phyloP scores from a whole-genome alignment of 805 yeast genomes.

The Wickerhamiella australiensis region DNA sequence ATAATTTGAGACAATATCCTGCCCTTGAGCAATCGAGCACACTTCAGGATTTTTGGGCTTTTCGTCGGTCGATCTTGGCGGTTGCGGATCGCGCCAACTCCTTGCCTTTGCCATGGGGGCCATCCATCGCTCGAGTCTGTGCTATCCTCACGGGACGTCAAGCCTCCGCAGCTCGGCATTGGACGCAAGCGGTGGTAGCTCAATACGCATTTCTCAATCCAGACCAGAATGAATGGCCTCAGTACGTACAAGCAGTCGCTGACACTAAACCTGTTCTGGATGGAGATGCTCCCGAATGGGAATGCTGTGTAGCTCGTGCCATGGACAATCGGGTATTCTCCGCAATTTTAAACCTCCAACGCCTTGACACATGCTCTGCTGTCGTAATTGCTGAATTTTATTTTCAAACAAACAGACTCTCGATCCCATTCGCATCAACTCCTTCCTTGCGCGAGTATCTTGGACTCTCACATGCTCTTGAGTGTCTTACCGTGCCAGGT shows the following conservation, averaged over 20 bases:
- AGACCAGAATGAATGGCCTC: constrained; percentile 11
- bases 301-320: constrained; percentile 17
- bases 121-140: constrained; percentile 7
- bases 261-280: constrained; percentile 7
- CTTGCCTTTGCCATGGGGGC: not conserved
- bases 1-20: not conserved
- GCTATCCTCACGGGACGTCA: constrained; percentile 14
- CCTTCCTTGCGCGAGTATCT: constrained; percentile 16
- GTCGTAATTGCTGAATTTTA: constrained; percentile 18
- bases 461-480: constrained; percentile 15
- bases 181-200: constrained; percentile 17
- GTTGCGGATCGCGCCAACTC: constrained; percentile 7
- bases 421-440: constrained; percentile 10
- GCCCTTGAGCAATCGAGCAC: not conserved
- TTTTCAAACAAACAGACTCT: constrained; percentile 14
- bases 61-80: constrained; percentile 15
- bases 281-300: constrained; percentile 18
- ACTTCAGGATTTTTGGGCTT: constrained; percentile 14
- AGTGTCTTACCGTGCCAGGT: constrained; percentile 13
- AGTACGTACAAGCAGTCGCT: constrained; percentile 11
- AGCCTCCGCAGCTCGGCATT: constrained; percentile 9
- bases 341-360: constrained; percentile 16
- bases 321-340: constrained; percentile 15
- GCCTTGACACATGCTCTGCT: constrained; percentile 15
- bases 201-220: constrained; percentile 15